Percentiles rank a stretch among this genome's conserved stretches.
Evolutionary conservation across 2,329 filamentous ascomycete genomes (phyloP).

Genomic region (Aspergillus spinulosporus): DNA sequence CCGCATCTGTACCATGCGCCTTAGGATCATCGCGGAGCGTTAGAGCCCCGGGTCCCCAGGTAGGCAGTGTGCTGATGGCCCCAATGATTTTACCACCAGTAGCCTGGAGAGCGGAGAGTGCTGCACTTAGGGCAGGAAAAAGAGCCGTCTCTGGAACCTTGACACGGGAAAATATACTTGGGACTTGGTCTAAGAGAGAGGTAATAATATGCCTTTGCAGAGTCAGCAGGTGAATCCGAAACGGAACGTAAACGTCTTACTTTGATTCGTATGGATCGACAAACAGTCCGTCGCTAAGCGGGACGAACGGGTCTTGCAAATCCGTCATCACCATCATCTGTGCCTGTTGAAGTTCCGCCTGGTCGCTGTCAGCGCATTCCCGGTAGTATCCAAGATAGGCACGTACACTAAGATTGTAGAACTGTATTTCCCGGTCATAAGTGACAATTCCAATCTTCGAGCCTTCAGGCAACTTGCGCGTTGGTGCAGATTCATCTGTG

Average conservation of each 20-base stretch:
- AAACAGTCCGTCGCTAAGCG: conserved; percentile 86
- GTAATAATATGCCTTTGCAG: conserved; percentile 69
- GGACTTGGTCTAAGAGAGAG: conserved; percentile 77
- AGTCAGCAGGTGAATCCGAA: conserved; percentile 27
- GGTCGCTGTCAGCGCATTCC: conserved; percentile 27
- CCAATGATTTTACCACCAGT: conserved; percentile 93
- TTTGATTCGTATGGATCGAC: conserved; percentile 92
- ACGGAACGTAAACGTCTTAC: conserved; percentile 38
- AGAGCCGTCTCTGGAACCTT: conserved; percentile 91
- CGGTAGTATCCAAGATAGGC: neutral
- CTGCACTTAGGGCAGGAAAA: conserved; percentile 79
- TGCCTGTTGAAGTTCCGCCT: conserved; percentile 76
- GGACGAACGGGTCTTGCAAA: conserved; percentile 92
- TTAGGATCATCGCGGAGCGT: conserved; percentile 87
- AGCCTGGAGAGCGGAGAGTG: conserved; percentile 75
- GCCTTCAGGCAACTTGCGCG: conserved; percentile 67
- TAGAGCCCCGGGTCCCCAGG: conserved; percentile 83
- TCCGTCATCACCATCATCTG: conserved; percentile 99
- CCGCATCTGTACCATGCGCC: conserved; percentile 78
- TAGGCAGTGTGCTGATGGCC: conserved; percentile 82
- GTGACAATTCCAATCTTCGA: conserved; percentile 93
- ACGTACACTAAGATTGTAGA: conserved; percentile 88
- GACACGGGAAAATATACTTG: conserved; percentile 79
- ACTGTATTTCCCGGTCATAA: conserved; percentile 95
- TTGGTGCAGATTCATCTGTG: conserved; percentile 53